phyloP scores from a whole-genome alignment of 1,139 yeast species.

The Geotrichum fermentans region DNA sequence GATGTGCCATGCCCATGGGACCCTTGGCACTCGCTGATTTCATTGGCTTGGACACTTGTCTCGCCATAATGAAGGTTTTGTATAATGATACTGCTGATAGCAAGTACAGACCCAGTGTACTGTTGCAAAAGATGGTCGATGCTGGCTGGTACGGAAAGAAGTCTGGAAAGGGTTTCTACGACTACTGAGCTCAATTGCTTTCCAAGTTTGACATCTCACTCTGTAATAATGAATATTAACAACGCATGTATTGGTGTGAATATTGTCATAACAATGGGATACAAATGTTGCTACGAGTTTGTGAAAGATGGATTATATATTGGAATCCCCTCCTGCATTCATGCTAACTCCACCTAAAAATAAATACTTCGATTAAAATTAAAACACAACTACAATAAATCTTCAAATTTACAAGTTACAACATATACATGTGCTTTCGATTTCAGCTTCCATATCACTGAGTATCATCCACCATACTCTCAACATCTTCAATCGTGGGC shows the following conservation, averaged over 20 bases:
- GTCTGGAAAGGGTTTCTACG: slow-evolving; percentile 43
- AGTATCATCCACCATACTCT: neutral
- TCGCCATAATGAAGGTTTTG: slow-evolving; percentile 43
- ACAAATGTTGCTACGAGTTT: too few relatives aligned
- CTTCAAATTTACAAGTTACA: too few relatives aligned
- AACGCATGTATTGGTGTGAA: too few relatives aligned
- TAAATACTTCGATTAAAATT: too few relatives aligned
- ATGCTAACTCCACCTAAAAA: too few relatives aligned
- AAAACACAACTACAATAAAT: too few relatives aligned
- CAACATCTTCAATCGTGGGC: slow-evolving; percentile 7
- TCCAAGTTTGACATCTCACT: neutral
- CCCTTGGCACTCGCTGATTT: slow-evolving; percentile 44
- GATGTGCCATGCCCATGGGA: slow-evolving; percentile 48
- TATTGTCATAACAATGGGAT: too few relatives aligned
- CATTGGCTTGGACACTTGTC: slow-evolving; percentile 44
- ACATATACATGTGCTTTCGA: too few relatives aligned
- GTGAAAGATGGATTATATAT: too few relatives aligned
- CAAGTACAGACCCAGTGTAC: slow-evolving; percentile 42
- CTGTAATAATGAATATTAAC: neutral
- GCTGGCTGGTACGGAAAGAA: slow-evolving; percentile 45
- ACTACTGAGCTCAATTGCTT: slow-evolving; percentile 30
- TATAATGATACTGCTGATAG: slow-evolving; percentile 42
- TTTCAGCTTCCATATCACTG: too few relatives aligned
- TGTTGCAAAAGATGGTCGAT: slow-evolving; percentile 40
- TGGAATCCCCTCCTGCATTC: too few relatives aligned